Evolutionary conservation across 257 asterid species (phyloP), one percentile per base, ranked within the genome.

Genomic region (Nicotiana undulata): DNA sequence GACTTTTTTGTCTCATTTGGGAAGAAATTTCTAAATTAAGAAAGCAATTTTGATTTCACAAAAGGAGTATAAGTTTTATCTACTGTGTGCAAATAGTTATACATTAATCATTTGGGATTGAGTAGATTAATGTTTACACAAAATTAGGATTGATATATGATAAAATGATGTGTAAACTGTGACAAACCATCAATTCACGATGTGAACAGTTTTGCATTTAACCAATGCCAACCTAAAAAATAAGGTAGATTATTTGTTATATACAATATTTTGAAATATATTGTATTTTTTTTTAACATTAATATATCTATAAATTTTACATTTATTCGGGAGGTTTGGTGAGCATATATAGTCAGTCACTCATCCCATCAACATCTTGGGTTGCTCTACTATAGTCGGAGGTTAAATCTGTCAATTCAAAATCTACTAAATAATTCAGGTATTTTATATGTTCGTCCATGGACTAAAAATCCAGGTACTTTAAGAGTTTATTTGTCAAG

Each of bases 401-500:
- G 78, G 78, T 24, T 72, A 49, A 22, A 72, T 46, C 16, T 46
- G 78, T 72, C 60, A 59, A 59, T 55, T 56, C 32, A 29, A 58
- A 59, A 59, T 20, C 13, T 44, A 80, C 29, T 34, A 6, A 80
- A 31, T 83, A 72, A 24, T 22, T 13, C 34, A 28, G 40, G 32
- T 53, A 17, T 76, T 20, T 86, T 86, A 87, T 78, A 67, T 83
- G 81, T 90, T 87, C 83, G 81, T 87, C 89, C 86, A 81, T 85
- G 84, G 82, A 85, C 83, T 52, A 88, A 85, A 46, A 84, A 80
- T 87, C 74, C 5, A 81, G 70, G 83, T 34, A 64, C 40, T 76
- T 82, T 85, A 80, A 80, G 84, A 83, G 83, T 86, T 82, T 84
- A 80, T 49, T 86, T 88, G 86, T 86, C 89, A 85, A 85, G 86